Conservation (phyloP, 1,139 yeast species). For the Blastobotrys elegans region DNA sequence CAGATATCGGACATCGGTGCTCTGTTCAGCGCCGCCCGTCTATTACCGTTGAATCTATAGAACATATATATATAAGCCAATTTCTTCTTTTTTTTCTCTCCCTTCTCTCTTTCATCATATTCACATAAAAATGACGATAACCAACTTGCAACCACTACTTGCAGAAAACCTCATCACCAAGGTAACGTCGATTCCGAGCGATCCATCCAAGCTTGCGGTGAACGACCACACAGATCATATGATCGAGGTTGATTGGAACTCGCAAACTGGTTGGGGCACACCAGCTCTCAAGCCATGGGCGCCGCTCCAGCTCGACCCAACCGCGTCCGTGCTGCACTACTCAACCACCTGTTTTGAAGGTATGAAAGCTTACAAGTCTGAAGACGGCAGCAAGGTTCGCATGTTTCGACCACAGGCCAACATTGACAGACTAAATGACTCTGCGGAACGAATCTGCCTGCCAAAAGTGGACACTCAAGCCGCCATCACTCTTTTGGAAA, state of each 20-base stretch:
- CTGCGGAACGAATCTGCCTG: conserved; percentile 39
- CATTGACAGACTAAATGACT: conserved; percentile 40
- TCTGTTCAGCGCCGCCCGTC: too few relatives aligned
- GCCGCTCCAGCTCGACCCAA: conserved; percentile 33
- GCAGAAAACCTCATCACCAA: conserved; percentile 12
- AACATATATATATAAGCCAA: too few relatives aligned
- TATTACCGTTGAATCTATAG: too few relatives aligned
- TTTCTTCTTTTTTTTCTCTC: background rate
- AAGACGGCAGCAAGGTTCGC: conserved; percentile 34
- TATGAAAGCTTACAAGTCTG: conserved; percentile 32
- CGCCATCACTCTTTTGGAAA: conserved; percentile 37
- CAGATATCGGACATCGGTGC: too few relatives aligned
- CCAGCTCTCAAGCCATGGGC: conserved; percentile 41
- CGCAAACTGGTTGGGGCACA: conserved; percentile 38
- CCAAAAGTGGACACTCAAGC: conserved; percentile 41
- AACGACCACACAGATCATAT: conserved; percentile 39
- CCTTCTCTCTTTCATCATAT: background rate
- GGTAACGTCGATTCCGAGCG: conserved; percentile 13
- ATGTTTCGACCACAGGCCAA: conserved; percentile 42
- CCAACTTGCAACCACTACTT: conserved; percentile 6
- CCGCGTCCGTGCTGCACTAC: conserved; percentile 32
- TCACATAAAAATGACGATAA: background rate
- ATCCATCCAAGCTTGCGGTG: conserved; percentile 4
- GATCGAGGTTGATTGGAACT: conserved; percentile 40
- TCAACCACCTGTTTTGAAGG: conserved; percentile 36